These are phyloP conservation scores for Penicillium fuscoglaucum DNA, from an alignment of 2,329 filamentous ascomycete species.

Conservation along the genomic window DNA sequence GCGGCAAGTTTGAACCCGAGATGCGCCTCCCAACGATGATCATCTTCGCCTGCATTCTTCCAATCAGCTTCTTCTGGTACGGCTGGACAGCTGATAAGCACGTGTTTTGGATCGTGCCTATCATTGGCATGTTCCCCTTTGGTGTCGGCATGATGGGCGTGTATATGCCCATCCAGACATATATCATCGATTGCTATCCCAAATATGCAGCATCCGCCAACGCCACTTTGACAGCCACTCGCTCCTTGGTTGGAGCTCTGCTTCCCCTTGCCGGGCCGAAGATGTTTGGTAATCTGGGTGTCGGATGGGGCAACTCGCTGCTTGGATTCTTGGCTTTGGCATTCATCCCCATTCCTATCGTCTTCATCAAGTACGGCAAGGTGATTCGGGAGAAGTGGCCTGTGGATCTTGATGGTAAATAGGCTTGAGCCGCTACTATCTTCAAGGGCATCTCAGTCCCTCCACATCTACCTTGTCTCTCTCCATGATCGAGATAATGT, in stretches of 20 bases:
- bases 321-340: constrained; percentile 23
- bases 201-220: constrained; percentile 51
- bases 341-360: constrained; percentile 17
- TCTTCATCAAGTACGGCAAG: constrained; percentile 14
- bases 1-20: constrained; percentile 46
- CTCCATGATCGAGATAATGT: background rate
- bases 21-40: constrained; percentile 56
- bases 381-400: constrained; percentile 18
- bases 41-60: constrained; percentile 53
- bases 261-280: constrained; percentile 21
- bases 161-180: constrained; percentile 60
- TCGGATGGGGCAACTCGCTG: constrained; percentile 25
- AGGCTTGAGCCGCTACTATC: background rate
- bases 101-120: constrained; percentile 59
- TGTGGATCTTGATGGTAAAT: constrained; percentile 12
- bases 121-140: constrained; percentile 58
- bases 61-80: constrained; percentile 58
- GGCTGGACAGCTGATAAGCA: constrained; percentile 56
- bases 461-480: background rate
- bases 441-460: background rate
- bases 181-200: constrained; percentile 59
- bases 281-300: constrained; percentile 17
- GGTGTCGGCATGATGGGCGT: constrained; percentile 53
- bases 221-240: constrained; percentile 56
- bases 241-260: constrained; percentile 45